Percentiles rank a stretch among this genome's conserved stretches.
Conservation (phyloP, 208 protist genomes). For the Trichomonas gallinae region DNA sequence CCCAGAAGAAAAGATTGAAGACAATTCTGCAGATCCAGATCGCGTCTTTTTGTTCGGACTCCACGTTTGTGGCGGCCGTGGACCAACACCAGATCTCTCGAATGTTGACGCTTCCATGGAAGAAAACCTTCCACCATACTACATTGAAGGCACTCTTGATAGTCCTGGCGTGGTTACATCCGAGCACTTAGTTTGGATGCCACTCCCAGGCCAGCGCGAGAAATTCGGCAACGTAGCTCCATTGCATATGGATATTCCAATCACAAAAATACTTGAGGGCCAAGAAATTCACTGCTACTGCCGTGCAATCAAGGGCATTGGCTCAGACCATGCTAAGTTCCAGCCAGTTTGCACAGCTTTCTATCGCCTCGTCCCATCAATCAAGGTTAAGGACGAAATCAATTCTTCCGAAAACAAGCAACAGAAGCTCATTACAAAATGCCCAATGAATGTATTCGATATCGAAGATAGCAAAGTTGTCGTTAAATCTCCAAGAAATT, state of each 20-base stretch:
- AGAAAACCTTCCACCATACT: not conserved
- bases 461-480: constrained; percentile 56
- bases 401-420: constrained; percentile 17
- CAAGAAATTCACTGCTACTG: constrained; percentile 70
- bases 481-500: constrained; percentile 64
- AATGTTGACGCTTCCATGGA: not conserved
- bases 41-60: not conserved
- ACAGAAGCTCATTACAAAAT: constrained; percentile 64
- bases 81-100: not conserved
- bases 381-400: constrained; percentile 53
- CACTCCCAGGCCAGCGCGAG: not conserved
- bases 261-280: constrained; percentile 82
- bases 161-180: not conserved
- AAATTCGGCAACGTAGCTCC: not conserved
- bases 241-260: constrained; percentile 81
- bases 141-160: not conserved
- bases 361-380: constrained; percentile 78
- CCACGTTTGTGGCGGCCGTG: not conserved
- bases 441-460: constrained; percentile 77
- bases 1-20: not conserved
- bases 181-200: not conserved
- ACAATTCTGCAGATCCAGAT: not conserved
- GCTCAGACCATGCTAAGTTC: constrained; percentile 90
- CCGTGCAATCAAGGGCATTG: constrained; percentile 80
- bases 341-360: constrained; percentile 80